These are phyloP conservation scores for Xylaria sp. DNA, from an alignment of 2,329 filamentous ascomycete species.

Conservation along the genomic window DNA sequence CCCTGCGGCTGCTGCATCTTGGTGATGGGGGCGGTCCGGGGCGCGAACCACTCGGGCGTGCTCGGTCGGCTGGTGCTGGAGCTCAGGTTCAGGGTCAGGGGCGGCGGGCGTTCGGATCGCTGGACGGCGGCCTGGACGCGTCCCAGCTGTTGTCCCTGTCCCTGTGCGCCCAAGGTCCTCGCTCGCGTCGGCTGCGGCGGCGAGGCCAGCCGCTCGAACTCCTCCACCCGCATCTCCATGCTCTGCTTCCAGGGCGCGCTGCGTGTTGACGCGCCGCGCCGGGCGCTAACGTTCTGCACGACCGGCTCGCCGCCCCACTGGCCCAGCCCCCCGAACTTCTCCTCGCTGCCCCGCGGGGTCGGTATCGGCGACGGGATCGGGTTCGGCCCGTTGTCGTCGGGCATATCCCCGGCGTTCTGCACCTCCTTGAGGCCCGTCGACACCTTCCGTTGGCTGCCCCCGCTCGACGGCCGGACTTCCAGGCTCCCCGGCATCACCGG, in stretches of 20 bases:
- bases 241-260: conserved; percentile 50
- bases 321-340: conserved; percentile 33
- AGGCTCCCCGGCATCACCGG: conserved; percentile 17
- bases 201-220: conserved; percentile 10
- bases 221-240: conserved; percentile 52
- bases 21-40: conserved; percentile 14
- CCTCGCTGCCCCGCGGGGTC: conserved; percentile 46
- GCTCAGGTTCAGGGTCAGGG: conserved; percentile 16
- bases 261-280: conserved; percentile 54
- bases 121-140: conserved; percentile 2
- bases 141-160: conserved; percentile 27
- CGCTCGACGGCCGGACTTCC: conserved; percentile 26
- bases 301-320: conserved; percentile 43
- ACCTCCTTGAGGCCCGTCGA: conserved; percentile 29
- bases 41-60: conserved; percentile 22
- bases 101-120: conserved; percentile 14
- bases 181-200: conserved; percentile 26
- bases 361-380: conserved; percentile 48
- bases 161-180: no score
- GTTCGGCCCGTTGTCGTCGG: conserved; percentile 30
- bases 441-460: conserved; percentile 30
- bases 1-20: conserved; percentile 9
- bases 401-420: conserved; percentile 23
- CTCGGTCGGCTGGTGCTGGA: no score
- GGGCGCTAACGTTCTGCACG: conserved; percentile 52